Conservation (phyloP, 768 basidiomycete genomes). For the Mycena latifolia region DNA sequence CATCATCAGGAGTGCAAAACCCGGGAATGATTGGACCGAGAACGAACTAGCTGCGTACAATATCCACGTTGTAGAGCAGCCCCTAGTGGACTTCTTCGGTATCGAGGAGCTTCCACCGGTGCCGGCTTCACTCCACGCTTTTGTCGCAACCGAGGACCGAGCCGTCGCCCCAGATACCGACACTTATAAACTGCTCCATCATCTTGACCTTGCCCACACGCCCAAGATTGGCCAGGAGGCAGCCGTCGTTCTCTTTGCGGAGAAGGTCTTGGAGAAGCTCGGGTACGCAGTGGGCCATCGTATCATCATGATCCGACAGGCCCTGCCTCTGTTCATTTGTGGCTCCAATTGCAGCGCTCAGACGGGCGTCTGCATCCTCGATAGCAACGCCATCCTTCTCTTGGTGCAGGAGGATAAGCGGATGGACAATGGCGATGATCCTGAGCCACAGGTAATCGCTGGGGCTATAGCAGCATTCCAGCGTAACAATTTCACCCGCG, state of each 20-base stretch:
- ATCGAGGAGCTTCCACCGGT: slow-evolving; percentile 28
- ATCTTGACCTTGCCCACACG: slow-evolving; percentile 39
- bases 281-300: slow-evolving; percentile 36
- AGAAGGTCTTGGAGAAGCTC: slow-evolving; percentile 21
- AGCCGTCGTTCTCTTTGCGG: slow-evolving; percentile 41
- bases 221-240: slow-evolving; percentile 39
- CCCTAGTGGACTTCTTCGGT: slow-evolving; percentile 38
- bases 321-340: slow-evolving; percentile 40
- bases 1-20: slow-evolving; percentile 32
- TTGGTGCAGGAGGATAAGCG: slow-evolving; percentile 33
- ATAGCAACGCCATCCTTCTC: slow-evolving; percentile 35
- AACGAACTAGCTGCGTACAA: slow-evolving; percentile 23
- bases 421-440: slow-evolving; percentile 36
- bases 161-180: slow-evolving; percentile 33
- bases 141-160: slow-evolving; percentile 37
- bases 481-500: slow-evolving; percentile 37
- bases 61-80: slow-evolving; percentile 31
- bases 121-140: slow-evolving; percentile 32
- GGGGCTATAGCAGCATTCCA: slow-evolving; percentile 46
- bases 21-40: slow-evolving; percentile 29
- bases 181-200: slow-evolving; percentile 37
- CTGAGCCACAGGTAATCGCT: slow-evolving; percentile 47
- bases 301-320: slow-evolving; percentile 37
- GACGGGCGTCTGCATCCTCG: slow-evolving; percentile 41
- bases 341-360: slow-evolving; percentile 36